Evolutionary conservation across 169 alveolate genomes (phyloP), one percentile per base, ranked within the genome.

Genomic region (Plasmodium sp.): DNA sequence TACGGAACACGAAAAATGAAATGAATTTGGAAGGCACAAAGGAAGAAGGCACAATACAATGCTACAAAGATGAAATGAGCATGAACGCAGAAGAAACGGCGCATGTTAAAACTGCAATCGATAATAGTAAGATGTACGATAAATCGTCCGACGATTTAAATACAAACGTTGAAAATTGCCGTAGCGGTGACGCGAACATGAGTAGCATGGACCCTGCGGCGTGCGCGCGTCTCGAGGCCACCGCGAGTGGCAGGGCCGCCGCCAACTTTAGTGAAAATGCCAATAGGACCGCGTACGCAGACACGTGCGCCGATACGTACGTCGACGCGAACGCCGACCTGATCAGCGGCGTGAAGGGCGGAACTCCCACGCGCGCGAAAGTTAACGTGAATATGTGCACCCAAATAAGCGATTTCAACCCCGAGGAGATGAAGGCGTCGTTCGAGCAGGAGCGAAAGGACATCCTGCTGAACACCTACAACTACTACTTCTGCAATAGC

Each of bases 401-500:
- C 34, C 27, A 81, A 36, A 16, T 79, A 39, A 75, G 31, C 36
- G 77, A 81, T 58, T 79, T 41, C 74, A 81, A 80, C 58, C 81
- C 43, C 18, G 84, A 75, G 48, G 86, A 86, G 31, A 22, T 75
- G 36, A 86, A 16, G 12, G 45, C 22, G 54, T 67, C 90, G 9
- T 62, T 54, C 74, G 79, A 90, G 39, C 33, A 45, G 45, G 94
- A 81, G 31, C 45, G 83, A 12, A 81, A 71, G 41, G 80, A 81
- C 6, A 90, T 90, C 14, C 82, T 90, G 39, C 72, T 90, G 71
- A 90, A 90, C 83, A 90, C 94, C 33, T 90, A 58, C 56, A 90
- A 81, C 54, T 74, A 90, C 83, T 67, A 80, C 73, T 90, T 90
- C 51, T 43, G 51, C 56, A 90, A 90, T 72, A 81, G 48, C 82